These are phyloP conservation scores for Rosa chinensis DNA, from an alignment of 306 rosid genomes.

Conservation along the genomic window DNA sequence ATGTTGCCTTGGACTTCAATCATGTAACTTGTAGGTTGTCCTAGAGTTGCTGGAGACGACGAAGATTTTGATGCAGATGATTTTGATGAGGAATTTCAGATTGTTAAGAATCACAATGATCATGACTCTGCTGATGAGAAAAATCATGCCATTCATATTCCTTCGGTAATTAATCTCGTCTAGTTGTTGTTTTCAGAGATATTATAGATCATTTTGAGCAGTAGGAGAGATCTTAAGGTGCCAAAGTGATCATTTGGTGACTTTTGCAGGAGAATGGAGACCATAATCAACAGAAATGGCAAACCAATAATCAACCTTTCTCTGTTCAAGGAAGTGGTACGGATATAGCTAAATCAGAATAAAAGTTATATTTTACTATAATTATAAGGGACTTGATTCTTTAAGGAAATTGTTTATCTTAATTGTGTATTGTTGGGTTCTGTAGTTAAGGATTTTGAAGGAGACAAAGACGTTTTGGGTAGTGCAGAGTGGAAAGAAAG, in stretches of 20 bases:
- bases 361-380: background rate
- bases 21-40: constrained; percentile 53
- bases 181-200: background rate
- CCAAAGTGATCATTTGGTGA: constrained; percentile 5
- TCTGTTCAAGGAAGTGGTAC: constrained; percentile 71
- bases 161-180: constrained; percentile 38
- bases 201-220: background rate
- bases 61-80: constrained; percentile 84
- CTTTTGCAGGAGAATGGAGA: constrained; percentile 65
- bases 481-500: constrained; percentile 64
- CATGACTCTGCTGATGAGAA: constrained; percentile 28
- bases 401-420: background rate
- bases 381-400: too few relatives aligned
- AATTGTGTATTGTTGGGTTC: constrained; percentile 6
- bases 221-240: background rate
- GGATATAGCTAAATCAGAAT: background rate
- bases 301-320: constrained; percentile 45
- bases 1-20: background rate
- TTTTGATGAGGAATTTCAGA: constrained; percentile 78
- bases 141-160: constrained; percentile 27
- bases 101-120: constrained; percentile 31
- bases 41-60: constrained; percentile 85
- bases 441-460: constrained; percentile 71
- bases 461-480: constrained; percentile 36
- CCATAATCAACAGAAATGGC: constrained; percentile 45